Percentiles rank a stretch among this genome's conserved stretches.
Evolutionary conservation across 345 rosid species (phyloP).

Genomic region (Pistacia integerrima): DNA sequence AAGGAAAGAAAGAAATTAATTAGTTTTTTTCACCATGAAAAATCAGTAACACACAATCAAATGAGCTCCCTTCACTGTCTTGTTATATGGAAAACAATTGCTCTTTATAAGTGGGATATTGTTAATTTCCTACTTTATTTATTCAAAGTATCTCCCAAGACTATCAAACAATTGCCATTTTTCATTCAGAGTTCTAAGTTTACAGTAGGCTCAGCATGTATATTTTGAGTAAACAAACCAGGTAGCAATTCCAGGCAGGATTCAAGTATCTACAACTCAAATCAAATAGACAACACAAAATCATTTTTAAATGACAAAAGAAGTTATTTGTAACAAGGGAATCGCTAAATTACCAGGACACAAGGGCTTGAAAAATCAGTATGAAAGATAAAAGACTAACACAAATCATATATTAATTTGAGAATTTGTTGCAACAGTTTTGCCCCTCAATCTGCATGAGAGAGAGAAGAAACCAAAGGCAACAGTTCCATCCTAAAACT

Average conservation of each 20-base stretch:
- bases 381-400: no score
- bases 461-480: neutral
- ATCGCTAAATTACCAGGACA: no score
- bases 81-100: neutral
- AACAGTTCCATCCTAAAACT: slow-evolving; percentile 20
- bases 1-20: no score
- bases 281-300: neutral
- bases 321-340: no score
- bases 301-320: neutral
- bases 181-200: neutral
- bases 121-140: neutral
- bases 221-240: slow-evolving; percentile 28
- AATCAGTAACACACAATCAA: neutral
- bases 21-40: neutral
- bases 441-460: slow-evolving; percentile 2
- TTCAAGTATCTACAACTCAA: neutral
- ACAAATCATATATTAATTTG: neutral
- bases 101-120: neutral
- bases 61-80: slow-evolving; percentile 11
- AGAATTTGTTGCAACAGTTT: neutral
- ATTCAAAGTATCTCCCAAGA: no score
- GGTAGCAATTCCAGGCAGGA: slow-evolving; percentile 1
- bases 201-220: neutral
- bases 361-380: no score
- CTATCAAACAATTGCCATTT: no score